Evolutionary conservation across 1,139 yeast species (phyloP), one percentile per base, ranked within the genome.

Genomic region (Geotrichum cucujoidarum): DNA sequence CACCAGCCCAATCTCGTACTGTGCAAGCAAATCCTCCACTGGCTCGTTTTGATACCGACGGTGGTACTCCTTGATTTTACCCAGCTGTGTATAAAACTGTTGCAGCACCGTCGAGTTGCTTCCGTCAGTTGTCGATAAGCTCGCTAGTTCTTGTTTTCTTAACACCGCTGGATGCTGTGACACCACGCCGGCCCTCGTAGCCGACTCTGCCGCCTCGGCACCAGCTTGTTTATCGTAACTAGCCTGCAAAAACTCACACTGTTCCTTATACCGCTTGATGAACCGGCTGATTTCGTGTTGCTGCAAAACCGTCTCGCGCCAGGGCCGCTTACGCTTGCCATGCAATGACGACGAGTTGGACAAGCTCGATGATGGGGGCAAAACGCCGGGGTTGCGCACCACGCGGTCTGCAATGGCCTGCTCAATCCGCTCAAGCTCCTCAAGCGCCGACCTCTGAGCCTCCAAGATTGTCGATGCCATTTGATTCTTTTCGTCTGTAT

Each of bases 201-300:
- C 52, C 17, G 40, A 40, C 25, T 55, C 52, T 8, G 45, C 44
- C 40, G 57, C 55, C 13, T 50, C 53, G 5, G 39, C 37, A n/a
- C 33, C 31, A 3, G 35, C 43, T 3, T 4, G 27, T 6, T 43
- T 43, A 14, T 37, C 37, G 20, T 29, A 32, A 11, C 40, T 21
- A 14, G 39, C 36, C 4, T 25, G 32, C 16, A 75, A 43, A n/a
- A 60, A 58, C 10, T 53, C 47, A 36, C 74, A 64, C 45, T 69
- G 73, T 13, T 59, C 62, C 35, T 69, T 62, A 57, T 78, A 80
- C 52, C 77, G 74, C 6, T 73, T 70, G 2, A 77, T 58, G 43
- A 90, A 76, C 42, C 64, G 58, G 16, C 71, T 68, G 3, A 87
- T 71, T 61, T 90, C 97, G 62, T 83, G 86, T 57, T 82, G 81